phyloP scores from a whole-genome alignment of 176 grass and related monocot species.

The Eleusine indica region DNA sequence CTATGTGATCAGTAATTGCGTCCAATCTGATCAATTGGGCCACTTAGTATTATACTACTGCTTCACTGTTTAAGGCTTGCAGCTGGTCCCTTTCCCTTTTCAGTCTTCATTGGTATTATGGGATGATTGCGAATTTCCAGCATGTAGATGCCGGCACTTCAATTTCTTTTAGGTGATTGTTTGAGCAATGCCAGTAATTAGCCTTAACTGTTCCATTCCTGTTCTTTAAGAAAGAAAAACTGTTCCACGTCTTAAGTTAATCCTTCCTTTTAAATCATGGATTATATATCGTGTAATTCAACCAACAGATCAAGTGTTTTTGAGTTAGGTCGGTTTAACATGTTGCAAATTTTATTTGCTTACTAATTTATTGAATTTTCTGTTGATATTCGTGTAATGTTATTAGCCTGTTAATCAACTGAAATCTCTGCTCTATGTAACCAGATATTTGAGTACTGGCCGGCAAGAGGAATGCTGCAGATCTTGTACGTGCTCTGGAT shows the following conservation, averaged over 20 bases:
- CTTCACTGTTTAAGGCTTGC: too few relatives aligned
- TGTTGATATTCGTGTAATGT: neutral
- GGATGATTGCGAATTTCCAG: neutral
- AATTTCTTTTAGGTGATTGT: too few relatives aligned
- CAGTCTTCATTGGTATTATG: neutral
- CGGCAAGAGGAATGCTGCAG: constrained; percentile 86
- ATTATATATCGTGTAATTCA: constrained; percentile 1
- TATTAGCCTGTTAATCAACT: neutral
- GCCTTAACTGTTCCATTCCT: neutral
- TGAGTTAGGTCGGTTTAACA: neutral
- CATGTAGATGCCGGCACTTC: neutral
- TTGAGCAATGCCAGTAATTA: neutral
- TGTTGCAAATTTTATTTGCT: neutral
- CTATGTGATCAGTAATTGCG: too few relatives aligned
- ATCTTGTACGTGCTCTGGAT: constrained; percentile 73
- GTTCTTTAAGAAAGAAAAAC: neutral
- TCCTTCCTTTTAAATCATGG: neutral
- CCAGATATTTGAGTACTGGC: constrained; percentile 89
- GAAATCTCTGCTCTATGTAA: neutral
- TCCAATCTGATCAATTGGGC: neutral
- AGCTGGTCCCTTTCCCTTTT: too few relatives aligned
- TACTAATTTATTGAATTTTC: neutral
- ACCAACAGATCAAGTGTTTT: neutral
- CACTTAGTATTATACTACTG: neutral
- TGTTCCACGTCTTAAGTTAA: too few relatives aligned